These are phyloP conservation scores for Monosporascus sp. DNA, from an alignment of 2,329 filamentous ascomycete genomes.

Conservation along the genomic window DNA sequence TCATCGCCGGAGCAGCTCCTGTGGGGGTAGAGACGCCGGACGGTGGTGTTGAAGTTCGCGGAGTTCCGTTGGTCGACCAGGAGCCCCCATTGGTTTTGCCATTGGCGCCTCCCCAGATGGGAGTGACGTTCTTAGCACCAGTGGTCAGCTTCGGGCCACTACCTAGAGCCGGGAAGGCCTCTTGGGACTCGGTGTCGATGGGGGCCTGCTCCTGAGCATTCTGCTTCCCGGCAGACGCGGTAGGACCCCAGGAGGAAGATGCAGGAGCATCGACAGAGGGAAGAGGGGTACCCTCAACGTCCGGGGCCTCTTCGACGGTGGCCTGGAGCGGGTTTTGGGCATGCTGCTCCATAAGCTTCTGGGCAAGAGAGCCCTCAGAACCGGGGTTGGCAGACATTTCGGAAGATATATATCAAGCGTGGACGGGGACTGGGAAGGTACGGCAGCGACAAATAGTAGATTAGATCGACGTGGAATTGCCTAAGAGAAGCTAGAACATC, in stretches of 20 bases:
- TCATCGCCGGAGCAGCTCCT: constrained; percentile 51
- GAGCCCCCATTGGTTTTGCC: constrained; percentile 49
- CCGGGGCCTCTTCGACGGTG: constrained; percentile 74
- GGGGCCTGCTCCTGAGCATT: constrained; percentile 46
- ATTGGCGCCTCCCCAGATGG: constrained; percentile 67
- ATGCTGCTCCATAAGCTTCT: constrained; percentile 62
- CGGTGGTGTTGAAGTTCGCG: constrained; percentile 57
- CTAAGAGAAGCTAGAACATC: neutral
- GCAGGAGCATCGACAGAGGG: constrained; percentile 37
- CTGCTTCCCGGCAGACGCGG: constrained; percentile 60
- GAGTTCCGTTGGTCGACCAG: constrained; percentile 47
- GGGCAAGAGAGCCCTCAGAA: constrained; percentile 47
- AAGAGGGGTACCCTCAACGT: constrained; percentile 68
- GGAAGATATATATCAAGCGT: neutral
- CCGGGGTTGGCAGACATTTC: constrained; percentile 39
- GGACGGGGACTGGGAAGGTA: neutral
- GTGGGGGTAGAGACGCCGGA: constrained; percentile 51
- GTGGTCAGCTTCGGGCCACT: constrained; percentile 55
- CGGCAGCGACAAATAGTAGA: neutral
- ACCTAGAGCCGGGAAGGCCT: constrained; percentile 90
- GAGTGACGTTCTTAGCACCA: constrained; percentile 53
- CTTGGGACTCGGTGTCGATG: constrained; percentile 81
- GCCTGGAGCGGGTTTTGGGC: constrained; percentile 47
- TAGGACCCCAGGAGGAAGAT: constrained; percentile 41
- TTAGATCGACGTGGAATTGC: neutral